A percentile compares a stretch with the other conserved stretches of the same genome.
Evolutionary conservation across 1,284 basidiomycete genomes (phyloP).

Genomic region (Rhodotorula sp.): DNA sequence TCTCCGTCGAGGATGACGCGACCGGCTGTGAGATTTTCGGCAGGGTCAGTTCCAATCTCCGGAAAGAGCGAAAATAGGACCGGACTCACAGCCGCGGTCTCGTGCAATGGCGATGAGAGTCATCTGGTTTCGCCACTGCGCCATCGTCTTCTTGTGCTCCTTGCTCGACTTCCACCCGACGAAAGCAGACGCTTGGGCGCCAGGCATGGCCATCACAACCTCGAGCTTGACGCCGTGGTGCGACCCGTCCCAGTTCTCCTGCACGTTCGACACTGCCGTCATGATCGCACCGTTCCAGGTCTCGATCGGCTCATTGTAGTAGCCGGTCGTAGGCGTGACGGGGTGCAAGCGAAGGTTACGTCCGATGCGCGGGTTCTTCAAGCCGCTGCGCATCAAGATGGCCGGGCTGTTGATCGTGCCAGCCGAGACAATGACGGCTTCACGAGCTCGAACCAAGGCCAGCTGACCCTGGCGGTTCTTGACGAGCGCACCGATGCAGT

Average conservation of each 20-base stretch:
- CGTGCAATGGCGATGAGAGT: slow-evolving; percentile 69
- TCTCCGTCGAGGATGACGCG: slow-evolving; percentile 49
- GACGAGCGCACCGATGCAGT: slow-evolving; percentile 44
- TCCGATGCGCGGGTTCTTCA: slow-evolving; percentile 53
- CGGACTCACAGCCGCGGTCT: slow-evolving; percentile 58
- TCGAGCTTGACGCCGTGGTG: slow-evolving; percentile 54
- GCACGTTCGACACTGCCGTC: slow-evolving; percentile 49
- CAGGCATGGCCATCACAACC: slow-evolving; percentile 51
- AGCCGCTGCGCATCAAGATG: slow-evolving; percentile 51
- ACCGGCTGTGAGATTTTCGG: slow-evolving; percentile 40
- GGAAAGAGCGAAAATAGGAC: too few relatives aligned
- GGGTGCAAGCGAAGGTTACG: slow-evolving; percentile 54
- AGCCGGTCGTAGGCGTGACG: slow-evolving; percentile 48
- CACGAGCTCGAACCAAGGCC: slow-evolving; percentile 47
- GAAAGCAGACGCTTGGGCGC: slow-evolving; percentile 47
- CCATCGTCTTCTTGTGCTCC: slow-evolving; percentile 50
- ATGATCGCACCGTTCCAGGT: slow-evolving; percentile 54
- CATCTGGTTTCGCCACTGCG: slow-evolving; percentile 38
- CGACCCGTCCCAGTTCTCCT: slow-evolving; percentile 47
- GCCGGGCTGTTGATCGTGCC: slow-evolving; percentile 54
- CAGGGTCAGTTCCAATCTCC: background rate
- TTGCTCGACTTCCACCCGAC: slow-evolving; percentile 47
- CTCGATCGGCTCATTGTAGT: slow-evolving; percentile 51
- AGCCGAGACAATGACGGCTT: slow-evolving; percentile 50
- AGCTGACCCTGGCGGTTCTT: slow-evolving; percentile 36